phyloP scores from a whole-genome alignment of 2,329 filamentous ascomycete species.

The Hymenoscyphus fructigenus region DNA sequence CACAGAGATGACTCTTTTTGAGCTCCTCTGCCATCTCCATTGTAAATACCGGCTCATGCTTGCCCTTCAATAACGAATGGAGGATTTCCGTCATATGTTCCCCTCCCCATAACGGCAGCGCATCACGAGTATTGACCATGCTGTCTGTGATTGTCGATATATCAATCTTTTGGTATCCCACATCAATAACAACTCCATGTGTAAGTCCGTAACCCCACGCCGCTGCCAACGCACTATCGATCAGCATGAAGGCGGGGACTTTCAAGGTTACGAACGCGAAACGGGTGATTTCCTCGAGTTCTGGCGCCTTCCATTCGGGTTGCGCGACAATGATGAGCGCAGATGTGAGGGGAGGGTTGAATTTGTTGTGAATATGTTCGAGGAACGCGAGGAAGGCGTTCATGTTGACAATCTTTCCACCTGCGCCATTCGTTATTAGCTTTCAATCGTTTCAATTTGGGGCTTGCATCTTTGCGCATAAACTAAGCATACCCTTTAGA shows the following conservation, averaged over 20 bases:
- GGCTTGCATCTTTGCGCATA: not conserved
- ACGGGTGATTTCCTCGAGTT: slow-evolving; percentile 83
- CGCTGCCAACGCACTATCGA: slow-evolving; percentile 84
- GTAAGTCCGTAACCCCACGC: slow-evolving; percentile 77
- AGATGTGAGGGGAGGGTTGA: slow-evolving; percentile 91
- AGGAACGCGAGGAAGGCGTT: slow-evolving; percentile 90
- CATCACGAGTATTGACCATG: slow-evolving; percentile 63
- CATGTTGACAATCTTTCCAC: slow-evolving; percentile 87
- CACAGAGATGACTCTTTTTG: slow-evolving; percentile 65
- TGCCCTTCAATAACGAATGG: slow-evolving; percentile 60
- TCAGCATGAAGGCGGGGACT: slow-evolving; percentile 84
- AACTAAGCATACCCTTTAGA: slow-evolving; percentile 52
- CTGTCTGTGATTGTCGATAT: slow-evolving; percentile 88
- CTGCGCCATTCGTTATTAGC: slow-evolving; percentile 38
- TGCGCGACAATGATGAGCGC: slow-evolving; percentile 88
- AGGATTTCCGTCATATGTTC: slow-evolving; percentile 81
- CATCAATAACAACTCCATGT: slow-evolving; percentile 83
- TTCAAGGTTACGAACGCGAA: slow-evolving; percentile 98
- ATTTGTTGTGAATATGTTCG: slow-evolving; percentile 83
- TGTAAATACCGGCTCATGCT: slow-evolving; percentile 49
- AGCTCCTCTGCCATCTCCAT: slow-evolving; percentile 69
- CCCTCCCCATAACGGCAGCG: slow-evolving; percentile 70
- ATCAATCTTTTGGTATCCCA: slow-evolving; percentile 90
- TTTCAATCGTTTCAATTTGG: slow-evolving; percentile 8
- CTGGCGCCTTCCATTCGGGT: slow-evolving; percentile 84